These are phyloP conservation scores for Exophiala lecanii-corni DNA, from an alignment of 2,329 filamentous ascomycete species.

Conservation along the genomic window DNA sequence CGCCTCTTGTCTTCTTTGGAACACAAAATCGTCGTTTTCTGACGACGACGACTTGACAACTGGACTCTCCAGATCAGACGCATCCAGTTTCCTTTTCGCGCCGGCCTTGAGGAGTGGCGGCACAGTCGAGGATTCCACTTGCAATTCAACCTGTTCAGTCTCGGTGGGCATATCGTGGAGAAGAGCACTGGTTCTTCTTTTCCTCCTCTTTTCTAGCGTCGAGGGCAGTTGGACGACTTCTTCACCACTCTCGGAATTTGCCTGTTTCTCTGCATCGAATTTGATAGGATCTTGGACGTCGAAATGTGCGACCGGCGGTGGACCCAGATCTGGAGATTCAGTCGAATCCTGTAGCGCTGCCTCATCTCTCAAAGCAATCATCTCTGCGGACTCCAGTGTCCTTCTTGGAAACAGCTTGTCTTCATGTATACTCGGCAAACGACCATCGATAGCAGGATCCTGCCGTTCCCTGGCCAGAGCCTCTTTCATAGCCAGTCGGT, in stretches of 20 bases:
- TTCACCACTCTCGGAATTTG: constrained; percentile 15
- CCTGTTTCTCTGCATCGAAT: constrained; percentile 35
- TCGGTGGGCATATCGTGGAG: constrained; percentile 38
- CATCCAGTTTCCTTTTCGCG: constrained; percentile 26
- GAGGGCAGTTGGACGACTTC: constrained; percentile 34
- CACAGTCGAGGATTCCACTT: not conserved
- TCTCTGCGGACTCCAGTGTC: constrained; percentile 47
- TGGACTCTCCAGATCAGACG: constrained; percentile 20
- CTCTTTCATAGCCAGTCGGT: constrained; percentile 20
- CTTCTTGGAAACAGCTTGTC: constrained; percentile 54
- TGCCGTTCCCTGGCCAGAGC: constrained; percentile 30
- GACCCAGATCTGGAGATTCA: constrained; percentile 34
- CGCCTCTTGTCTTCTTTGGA: constrained; percentile 18
- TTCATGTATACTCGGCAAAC: constrained; percentile 57
- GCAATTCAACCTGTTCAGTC: constrained; percentile 28
- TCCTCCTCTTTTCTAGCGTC: constrained; percentile 50
- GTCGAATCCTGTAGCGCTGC: constrained; percentile 23
- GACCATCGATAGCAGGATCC: constrained; percentile 29
- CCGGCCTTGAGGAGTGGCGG: constrained; percentile 19
- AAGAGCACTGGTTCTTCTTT: constrained; percentile 47
- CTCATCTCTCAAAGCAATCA: constrained; percentile 30
- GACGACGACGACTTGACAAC: constrained; percentile 4
- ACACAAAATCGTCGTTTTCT: constrained; percentile 24
- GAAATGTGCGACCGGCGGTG: constrained; percentile 51
- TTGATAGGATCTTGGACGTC: constrained; percentile 46